phyloP scores from a whole-genome alignment of 768 basidiomycete species.

The Agaricus blazei region DNA sequence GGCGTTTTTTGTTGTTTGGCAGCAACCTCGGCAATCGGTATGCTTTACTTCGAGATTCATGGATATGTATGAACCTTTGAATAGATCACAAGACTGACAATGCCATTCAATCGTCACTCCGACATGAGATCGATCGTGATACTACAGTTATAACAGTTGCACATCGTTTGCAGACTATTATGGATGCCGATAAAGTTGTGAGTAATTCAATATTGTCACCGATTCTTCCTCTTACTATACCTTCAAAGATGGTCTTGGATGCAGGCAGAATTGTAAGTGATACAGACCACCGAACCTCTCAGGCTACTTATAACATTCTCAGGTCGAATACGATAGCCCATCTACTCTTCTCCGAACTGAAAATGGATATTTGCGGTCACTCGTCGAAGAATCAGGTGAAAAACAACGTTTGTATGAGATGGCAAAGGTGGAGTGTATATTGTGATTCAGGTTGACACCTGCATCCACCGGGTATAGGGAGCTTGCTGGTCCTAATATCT shows the following conservation, averaged over 20 bases:
- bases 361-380: slow-evolving; percentile 42
- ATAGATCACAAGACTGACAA: slow-evolving; percentile 56
- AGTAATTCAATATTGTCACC: slow-evolving; percentile 9
- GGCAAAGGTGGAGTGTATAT: slow-evolving; percentile 1
- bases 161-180: slow-evolving; percentile 41
- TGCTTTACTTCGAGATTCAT: slow-evolving; percentile 23
- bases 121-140: slow-evolving; percentile 34
- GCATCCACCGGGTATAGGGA: too few species aligned
- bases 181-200: slow-evolving; percentile 52
- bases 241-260: slow-evolving; percentile 37
- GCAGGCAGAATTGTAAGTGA: slow-evolving; percentile 31
- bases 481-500: too few species aligned
- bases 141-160: slow-evolving; percentile 9
- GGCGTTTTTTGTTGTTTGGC: not conserved
- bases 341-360: slow-evolving; percentile 43
- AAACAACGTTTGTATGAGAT: slow-evolving; percentile 42
- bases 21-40: slow-evolving; percentile 42
- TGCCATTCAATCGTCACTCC: slow-evolving; percentile 62
- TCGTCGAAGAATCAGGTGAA: slow-evolving; percentile 57
- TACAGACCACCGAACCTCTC: too few species aligned
- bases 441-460: too few species aligned
- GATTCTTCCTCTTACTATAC: not conserved
- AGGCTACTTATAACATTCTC: not conserved
- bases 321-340: slow-evolving; percentile 56
- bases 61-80: slow-evolving; percentile 14